Evolutionary conservation across 116 monocot genomes (phyloP).

Genomic region (Thalassia testudinum): DNA sequence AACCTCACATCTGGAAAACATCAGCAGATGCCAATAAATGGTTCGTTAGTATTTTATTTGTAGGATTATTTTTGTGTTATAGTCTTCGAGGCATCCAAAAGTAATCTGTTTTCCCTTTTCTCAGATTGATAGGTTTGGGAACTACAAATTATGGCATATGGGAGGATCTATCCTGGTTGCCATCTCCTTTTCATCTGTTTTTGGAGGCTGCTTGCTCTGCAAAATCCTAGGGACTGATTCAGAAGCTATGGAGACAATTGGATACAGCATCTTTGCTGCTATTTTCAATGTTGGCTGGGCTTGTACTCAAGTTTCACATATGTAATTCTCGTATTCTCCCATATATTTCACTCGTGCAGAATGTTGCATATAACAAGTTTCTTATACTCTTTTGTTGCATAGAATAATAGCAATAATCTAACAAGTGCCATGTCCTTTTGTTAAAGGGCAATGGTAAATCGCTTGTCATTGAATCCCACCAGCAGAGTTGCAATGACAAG

Average conservation of each 20-base stretch:
- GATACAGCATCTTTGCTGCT: slow-evolving; percentile 84
- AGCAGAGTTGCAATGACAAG: slow-evolving; percentile 84
- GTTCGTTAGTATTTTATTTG: too few species aligned
- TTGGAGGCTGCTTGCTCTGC: slow-evolving; percentile 80
- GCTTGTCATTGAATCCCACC: slow-evolving; percentile 63
- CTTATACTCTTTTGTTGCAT: background rate
- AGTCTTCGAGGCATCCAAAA: background rate
- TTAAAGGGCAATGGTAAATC: slow-evolving; percentile 89
- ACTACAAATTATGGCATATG: slow-evolving; percentile 91
- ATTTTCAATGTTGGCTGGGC: slow-evolving; percentile 98
- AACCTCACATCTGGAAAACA: too few species aligned
- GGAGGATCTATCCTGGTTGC: slow-evolving; percentile 85
- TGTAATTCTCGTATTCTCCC: slow-evolving; percentile 60
- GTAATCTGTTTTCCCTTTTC: background rate
- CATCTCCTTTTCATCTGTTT: slow-evolving; percentile 93
- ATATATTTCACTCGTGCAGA: background rate
- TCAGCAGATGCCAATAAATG: too few species aligned
- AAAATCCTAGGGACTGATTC: slow-evolving; percentile 40
- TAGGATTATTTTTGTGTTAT: too few species aligned
- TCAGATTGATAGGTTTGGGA: slow-evolving; percentile 93
- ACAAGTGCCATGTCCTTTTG: background rate
- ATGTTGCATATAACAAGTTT: background rate
- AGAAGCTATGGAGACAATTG: slow-evolving; percentile 45
- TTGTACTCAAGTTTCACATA: slow-evolving; percentile 91
- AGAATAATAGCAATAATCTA: background rate